Base-by-base conservation (phyloP, 2,329 filamentous ascomycete species). In the Pyricularia grisea region DNA sequence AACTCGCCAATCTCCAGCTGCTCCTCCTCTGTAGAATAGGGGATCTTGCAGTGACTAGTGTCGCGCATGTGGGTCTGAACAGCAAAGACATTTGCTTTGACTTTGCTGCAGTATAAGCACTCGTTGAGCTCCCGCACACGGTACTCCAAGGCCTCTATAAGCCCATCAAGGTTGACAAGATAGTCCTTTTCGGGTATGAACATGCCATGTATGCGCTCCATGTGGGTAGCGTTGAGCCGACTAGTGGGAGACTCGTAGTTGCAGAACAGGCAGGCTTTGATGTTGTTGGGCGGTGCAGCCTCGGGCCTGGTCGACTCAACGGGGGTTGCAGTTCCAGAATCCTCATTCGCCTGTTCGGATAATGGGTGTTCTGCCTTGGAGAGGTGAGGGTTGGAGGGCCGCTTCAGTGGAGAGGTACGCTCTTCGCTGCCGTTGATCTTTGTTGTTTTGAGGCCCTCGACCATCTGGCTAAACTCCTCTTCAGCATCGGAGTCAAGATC, bases 51-150 rank as follows among this genome's bases (percentile, higher is more conserved):
- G 80, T 99, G 95, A 0, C 93, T 91, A 77, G 93, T 94, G 78
- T 99, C 95, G 64, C 93, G 90, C 95, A 99, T 99, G 78, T 99
- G 95, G 0, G 94, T 97, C 77, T 97, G 94, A 30, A 94, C 88
- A 23, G 92, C 94, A 69, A 90, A 88, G 0, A 91, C 84, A 14
- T 90, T 94, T 71, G 90, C 87, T 76, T 95, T 92, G 63, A 90
- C 79, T 78, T 95, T 96, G 76, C 92, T 90, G 77, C 95, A 99
- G 76, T 90, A 93, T 65, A 99, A 79, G 78, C 95, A 99, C 78
- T 97, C 90, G 76, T 93, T 88, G 71, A 90, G 87, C 70, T 93
- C 87, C 71, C 90, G 86, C 60, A 99, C 90, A 73, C 93, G 96
- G 72, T 89, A 85, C 75, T 93, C 90, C 17, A 99, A 84, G 71